These are phyloP conservation scores for Grammothele lineata DNA, from an alignment of 768 basidiomycete species.

Conservation along the genomic window DNA sequence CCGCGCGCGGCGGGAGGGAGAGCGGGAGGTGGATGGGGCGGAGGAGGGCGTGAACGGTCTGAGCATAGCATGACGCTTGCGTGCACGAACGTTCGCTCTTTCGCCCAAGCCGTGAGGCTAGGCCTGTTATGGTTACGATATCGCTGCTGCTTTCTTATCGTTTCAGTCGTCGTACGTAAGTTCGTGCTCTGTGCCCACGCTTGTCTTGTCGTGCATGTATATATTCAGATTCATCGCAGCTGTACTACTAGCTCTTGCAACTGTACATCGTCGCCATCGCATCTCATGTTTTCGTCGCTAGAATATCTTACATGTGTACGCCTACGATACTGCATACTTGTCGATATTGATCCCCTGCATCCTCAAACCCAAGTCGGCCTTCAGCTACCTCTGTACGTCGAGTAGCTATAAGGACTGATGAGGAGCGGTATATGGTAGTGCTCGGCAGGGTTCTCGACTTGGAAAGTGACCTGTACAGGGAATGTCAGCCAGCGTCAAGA, in stretches of 20 bases:
- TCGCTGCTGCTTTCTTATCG: background rate
- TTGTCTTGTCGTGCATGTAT: conserved; percentile 1
- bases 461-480: conserved; percentile 60
- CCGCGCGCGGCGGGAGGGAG: conserved; percentile 40
- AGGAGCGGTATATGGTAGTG: conserved; percentile 92
- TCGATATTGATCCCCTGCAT: background rate
- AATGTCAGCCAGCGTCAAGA: background rate
- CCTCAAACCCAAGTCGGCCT: too few relatives aligned
- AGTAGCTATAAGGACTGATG: conserved; percentile 87
- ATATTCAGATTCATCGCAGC: conserved; percentile 6
- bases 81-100: background rate
- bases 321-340: background rate
- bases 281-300: conserved; percentile 7
- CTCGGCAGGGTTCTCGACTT: conserved; percentile 64
- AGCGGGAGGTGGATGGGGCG: conserved; percentile 72
- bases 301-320: conserved; percentile 6
- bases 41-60: conserved; percentile 73
- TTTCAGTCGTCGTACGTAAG: background rate
- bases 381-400: conserved; percentile 89
- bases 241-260: conserved; percentile 1
- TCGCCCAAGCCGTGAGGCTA: too few relatives aligned
- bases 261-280: conserved; percentile 7
- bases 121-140: too few relatives aligned
- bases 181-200: too few relatives aligned
- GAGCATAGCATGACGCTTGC: conserved; percentile 33